These are phyloP conservation scores for Lepiota brunneoincarnata DNA, from an alignment of 768 basidiomycete species.

Conservation along the genomic window DNA sequence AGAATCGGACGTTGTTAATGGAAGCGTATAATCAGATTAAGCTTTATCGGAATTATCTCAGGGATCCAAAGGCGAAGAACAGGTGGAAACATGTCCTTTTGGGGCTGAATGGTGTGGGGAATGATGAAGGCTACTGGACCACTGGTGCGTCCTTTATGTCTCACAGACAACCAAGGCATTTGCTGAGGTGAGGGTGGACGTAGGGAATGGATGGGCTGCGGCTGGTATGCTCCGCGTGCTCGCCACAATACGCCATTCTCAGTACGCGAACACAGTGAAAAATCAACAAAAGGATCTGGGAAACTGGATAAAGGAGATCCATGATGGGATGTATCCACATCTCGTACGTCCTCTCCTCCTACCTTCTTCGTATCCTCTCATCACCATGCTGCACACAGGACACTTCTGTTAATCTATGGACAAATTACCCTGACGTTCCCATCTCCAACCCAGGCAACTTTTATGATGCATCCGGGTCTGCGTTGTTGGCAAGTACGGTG, in stretches of 20 bases:
- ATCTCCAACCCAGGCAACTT: slow-evolving; percentile 46
- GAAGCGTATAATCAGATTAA: slow-evolving; percentile 72
- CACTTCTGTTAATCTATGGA: slow-evolving; percentile 44
- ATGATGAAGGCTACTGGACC: slow-evolving; percentile 75
- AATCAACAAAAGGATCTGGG: slow-evolving; percentile 56
- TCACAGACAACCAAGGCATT: neutral
- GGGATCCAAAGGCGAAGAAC: slow-evolving; percentile 49
- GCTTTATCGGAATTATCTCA: slow-evolving; percentile 67
- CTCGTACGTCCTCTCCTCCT: slow-evolving; percentile 40
- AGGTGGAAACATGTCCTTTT: slow-evolving; percentile 73
- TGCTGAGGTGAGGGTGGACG: neutral
- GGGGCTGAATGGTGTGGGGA: slow-evolving; percentile 36
- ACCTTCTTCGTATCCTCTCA: slow-evolving; percentile 4
- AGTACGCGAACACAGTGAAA: slow-evolving; percentile 45
- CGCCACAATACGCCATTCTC: slow-evolving; percentile 65
- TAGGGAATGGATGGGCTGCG: slow-evolving; percentile 89
- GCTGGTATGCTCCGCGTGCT: slow-evolving; percentile 84
- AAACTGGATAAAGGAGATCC: slow-evolving; percentile 71
- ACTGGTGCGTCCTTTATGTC: slow-evolving; percentile 53
- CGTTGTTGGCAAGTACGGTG: slow-evolving; percentile 73
- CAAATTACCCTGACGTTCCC: slow-evolving; percentile 66
- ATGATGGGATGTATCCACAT: slow-evolving; percentile 61
- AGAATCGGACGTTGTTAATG: slow-evolving; percentile 54
- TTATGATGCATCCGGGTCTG: slow-evolving; percentile 69
- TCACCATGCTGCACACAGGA: slow-evolving; percentile 31